Evolutionary conservation across 805 yeast species (phyloP), one percentile per base, ranked within the genome.

Genomic region (Myxozyma kluyveri): DNA sequence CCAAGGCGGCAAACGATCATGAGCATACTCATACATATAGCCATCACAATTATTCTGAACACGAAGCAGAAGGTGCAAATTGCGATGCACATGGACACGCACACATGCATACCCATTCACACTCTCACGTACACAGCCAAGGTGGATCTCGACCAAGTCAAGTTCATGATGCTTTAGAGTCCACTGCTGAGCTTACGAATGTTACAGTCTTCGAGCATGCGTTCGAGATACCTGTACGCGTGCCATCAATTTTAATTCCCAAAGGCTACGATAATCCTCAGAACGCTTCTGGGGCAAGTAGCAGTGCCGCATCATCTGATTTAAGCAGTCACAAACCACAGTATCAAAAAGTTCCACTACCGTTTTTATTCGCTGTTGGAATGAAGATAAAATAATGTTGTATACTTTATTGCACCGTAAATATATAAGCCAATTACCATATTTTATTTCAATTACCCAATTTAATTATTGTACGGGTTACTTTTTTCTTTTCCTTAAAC

Each of bases 91-190:
- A 24, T 39, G 14, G 26, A 19, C 42, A 45, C 38, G 18, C 6
- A 19, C 39, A 14, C 32, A 6, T 10, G 12, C 39, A 43, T 22
- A 26, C 7, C 22, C 39, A 32, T 31, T 21, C 17, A 7, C 23
- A 47, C n/a, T 36, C 19, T n/a, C 44, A 41, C 23, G 42, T 33
- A 17, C 33, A 29, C 33, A 29, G 33, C 9, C 12, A 9, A 9
- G 58, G 55, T 4, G 58, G 58, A 4, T 31, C 50, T 26, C 26
- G 24, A 17, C 14, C 49, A 19, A 36, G 21, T 2, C 52, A 50
- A 17, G 3, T 50, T 6, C 42, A 14, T 17, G 18, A 3, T 4
- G 41, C 52, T 4, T 42, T 54, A n/a, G 37, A 18, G n/a, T 14
- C 14, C 14, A 6, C 31, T 2, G 52, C 55, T 19, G 46, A 46